Evolutionary conservation across 257 asterid genomes (phyloP), one percentile per base, ranked within the genome.

Genomic region (Solanum tarapatanum): DNA sequence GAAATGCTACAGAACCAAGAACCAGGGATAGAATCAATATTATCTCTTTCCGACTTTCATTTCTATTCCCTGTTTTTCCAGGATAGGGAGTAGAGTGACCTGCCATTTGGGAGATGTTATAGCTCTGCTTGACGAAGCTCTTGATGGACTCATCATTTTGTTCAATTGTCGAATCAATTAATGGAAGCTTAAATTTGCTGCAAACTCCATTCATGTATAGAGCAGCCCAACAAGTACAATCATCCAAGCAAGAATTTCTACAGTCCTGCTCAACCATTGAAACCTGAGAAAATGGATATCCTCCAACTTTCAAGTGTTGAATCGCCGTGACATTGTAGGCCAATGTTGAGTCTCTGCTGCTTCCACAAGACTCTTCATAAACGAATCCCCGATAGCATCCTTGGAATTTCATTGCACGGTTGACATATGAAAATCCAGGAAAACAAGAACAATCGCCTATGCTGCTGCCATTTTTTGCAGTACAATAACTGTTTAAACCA

Each of bases 161-260:
- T 3, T 10, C 2, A 77, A 88, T 64, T 60, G 91, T 89, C 17
- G 93, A 94, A n/a, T 35, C 92, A 21, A 87, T 74, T 36, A 94
- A 48, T 2, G 97, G 97, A 19, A 93, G 91, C 91, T 87, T 88
- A 72, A 92, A 93, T 90, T 91, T 94, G 10, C 32, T 36, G 86
- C 96, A 94, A 5, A 7, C 4, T 1, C 89, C 66, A 21, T 87
- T 79, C 19, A 36, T 41, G 45, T 77, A 92, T 30, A 87, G 48
- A 35, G 95, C 94, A 8, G 84, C 92, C 23, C 92, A 94, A 68
- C 97, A 92, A n/a, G 87, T 91, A 70, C 96, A 93, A 82, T 94
- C 96, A 4, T 87, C 88, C 3, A 87, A 86, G 85, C 96, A 94
- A 2, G 92, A 90, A 8, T 73, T 68, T 21, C 12, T 12, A 55